A percentile compares a stretch with the other conserved stretches of the same genome.
phyloP scores from a whole-genome alignment of 1,139 yeast genomes.

The Barnettozyma hawaiiensis region DNA sequence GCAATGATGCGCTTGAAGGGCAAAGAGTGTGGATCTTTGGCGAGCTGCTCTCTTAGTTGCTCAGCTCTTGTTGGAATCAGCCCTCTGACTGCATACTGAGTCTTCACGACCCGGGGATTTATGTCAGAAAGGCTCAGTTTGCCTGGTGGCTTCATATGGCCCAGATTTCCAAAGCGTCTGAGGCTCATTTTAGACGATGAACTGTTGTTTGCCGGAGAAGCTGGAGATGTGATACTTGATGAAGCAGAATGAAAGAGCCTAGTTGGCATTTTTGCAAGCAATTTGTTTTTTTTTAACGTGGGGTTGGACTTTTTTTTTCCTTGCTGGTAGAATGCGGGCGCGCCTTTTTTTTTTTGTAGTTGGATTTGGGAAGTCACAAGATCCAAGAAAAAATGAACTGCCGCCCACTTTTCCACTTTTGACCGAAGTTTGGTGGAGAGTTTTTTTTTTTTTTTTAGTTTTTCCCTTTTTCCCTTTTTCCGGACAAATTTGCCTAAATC shows the following conservation, averaged over 20 bases:
- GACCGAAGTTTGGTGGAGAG: too few species aligned
- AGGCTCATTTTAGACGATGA: not conserved
- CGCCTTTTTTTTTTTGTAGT: too few species aligned
- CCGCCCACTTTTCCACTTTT: too few species aligned
- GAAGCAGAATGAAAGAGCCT: not conserved
- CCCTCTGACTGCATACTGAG: conserved; percentile 95
- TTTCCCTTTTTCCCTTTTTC: too few species aligned
- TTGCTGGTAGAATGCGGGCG: too few species aligned
- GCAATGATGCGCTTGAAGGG: conserved; percentile 76
- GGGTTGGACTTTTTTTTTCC: not conserved
- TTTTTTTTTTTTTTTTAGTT: too few species aligned
- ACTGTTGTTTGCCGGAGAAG: not conserved
- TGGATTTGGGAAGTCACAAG: too few species aligned
- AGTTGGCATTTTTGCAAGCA: not conserved
- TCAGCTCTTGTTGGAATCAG: conserved; percentile 91
- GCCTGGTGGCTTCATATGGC: conserved; percentile 24
- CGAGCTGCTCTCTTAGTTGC: conserved; percentile 56
- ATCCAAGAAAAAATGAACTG: too few species aligned
- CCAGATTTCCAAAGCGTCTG: not conserved
- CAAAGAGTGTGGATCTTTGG: conserved; percentile 46
- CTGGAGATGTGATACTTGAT: not conserved
- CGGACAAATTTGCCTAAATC: too few species aligned
- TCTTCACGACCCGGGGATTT: conserved; percentile 70
- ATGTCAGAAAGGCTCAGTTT: conserved; percentile 44
- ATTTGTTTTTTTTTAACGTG: too few species aligned